Evolutionary conservation across 2,329 filamentous ascomycete species (phyloP), one percentile per base, ranked within the genome.

Genomic region (Cytospora leucostoma): DNA sequence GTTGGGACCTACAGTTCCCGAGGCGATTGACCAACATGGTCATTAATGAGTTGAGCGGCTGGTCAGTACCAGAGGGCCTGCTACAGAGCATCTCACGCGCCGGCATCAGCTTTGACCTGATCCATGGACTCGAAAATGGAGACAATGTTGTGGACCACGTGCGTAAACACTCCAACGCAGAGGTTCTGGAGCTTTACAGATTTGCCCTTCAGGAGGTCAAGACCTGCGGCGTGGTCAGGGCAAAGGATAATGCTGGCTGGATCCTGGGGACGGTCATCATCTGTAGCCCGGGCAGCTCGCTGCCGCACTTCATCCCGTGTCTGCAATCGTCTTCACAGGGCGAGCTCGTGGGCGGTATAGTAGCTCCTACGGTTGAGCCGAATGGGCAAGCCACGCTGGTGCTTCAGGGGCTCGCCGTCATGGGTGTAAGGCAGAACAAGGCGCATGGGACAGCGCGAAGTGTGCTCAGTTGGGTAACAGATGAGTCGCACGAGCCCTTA

Each of bases 341-440:
- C 21, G 81, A 83, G 52, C 76, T 80, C 3, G 83, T 89, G 6
- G 91, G 91, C 4, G 92, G 92, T 7, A 92, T 96, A 53, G 87
- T 93, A 15, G 91, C 90, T 27, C 91, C 91, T 0, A 86, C 95
- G 12, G 89, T 95, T 53, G 87, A 88, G 1, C 82, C 89, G 0
- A 83, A 84, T 1, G 82, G 5, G 2, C 90, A 91, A 71, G 86
- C 88, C 34, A 88, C 84, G 0, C 75, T 95, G 35, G 82, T 94
- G 64, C 71, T 86, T 15, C 92, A 96, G 76, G 92, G 92, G 0
- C 76, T 96, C 67, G 89, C 92, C 15, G 76, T 96, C 66, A 86
- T 96, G 77, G 91, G 90, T 0, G 87, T 95, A 70, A 85, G 90
- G 63, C 92, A 95, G 76, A 90, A 92, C 74, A 94, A 93, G 75